phyloP scores from a whole-genome alignment of 148 eudicot species.

The Chenopodium quinoa region DNA sequence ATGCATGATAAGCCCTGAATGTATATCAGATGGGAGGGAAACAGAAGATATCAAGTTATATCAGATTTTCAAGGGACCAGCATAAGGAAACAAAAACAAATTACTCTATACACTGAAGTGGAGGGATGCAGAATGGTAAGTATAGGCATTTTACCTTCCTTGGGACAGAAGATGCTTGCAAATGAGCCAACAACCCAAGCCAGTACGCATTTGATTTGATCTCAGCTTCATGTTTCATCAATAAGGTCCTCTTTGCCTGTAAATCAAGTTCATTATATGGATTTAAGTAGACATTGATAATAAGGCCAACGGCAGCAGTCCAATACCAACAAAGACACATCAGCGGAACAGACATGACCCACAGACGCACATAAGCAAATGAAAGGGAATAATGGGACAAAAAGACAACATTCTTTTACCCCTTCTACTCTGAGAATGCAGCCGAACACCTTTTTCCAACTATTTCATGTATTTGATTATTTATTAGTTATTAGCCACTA shows the following conservation, averaged over 20 bases:
- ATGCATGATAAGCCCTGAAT: constrained; percentile 86
- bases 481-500: background rate
- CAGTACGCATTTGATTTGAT: constrained; percentile 94
- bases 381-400: background rate
- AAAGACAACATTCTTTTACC: background rate
- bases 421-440: too few relatives aligned
- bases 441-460: background rate
- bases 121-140: background rate
- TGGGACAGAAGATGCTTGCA: constrained; percentile 85
- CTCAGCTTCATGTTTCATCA: constrained; percentile 99
- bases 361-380: background rate
- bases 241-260: constrained; percentile 84
- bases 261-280: constrained; percentile 8
- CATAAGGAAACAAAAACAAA: constrained; percentile 6
- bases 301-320: background rate
- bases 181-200: constrained; percentile 91
- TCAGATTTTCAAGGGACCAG: background rate
- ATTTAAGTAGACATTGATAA: background rate
- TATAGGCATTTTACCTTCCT: constrained; percentile 58
- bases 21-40: constrained; percentile 3
- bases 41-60: constrained; percentile 10
- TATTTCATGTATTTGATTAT: background rate
- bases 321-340: background rate
- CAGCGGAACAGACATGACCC: background rate
- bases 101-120: background rate